Percentiles rank a stretch among this genome's conserved stretches.
These are phyloP conservation scores for Cordyceps tenuipes DNA, from an alignment of 2,329 filamentous ascomycete species.

Conservation along the genomic window DNA sequence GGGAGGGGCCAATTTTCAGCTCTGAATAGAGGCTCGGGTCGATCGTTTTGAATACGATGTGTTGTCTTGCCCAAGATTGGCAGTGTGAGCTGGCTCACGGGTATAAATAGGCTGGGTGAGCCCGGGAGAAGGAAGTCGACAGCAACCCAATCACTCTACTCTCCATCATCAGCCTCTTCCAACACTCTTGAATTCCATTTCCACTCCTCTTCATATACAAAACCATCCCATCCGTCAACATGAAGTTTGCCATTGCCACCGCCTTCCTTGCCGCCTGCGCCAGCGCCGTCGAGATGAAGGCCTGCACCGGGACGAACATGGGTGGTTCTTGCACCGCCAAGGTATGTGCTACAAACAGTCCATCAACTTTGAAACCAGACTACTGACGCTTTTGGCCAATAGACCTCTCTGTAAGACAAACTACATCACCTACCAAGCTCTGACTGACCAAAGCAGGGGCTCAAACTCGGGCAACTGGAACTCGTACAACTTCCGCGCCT, in stretches of 20 bases:
- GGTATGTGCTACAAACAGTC: neutral
- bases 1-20: neutral
- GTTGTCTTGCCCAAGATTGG: neutral
- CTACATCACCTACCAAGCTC: neutral
- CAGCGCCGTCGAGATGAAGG: constrained; percentile 12
- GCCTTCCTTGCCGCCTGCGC: constrained; percentile 9
- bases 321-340: constrained; percentile 7
- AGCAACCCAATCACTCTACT: neutral
- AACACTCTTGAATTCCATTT: neutral
- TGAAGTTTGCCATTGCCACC: constrained; percentile 9
- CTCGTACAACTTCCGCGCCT: constrained; percentile 12
- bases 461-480: constrained; percentile 9
- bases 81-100: neutral
- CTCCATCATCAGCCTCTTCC: neutral
- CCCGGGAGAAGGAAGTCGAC: neutral
- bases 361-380: neutral
- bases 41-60: neutral
- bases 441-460: constrained; percentile 4
- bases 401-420: constrained; percentile 4
- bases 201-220: neutral
- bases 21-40: neutral
- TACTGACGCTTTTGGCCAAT: neutral
- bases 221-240: neutral
- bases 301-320: constrained; percentile 10
- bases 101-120: neutral